These are phyloP conservation scores for Clarireedia sp. DNA, from an alignment of 2,329 filamentous ascomycete genomes.

Conservation along the genomic window DNA sequence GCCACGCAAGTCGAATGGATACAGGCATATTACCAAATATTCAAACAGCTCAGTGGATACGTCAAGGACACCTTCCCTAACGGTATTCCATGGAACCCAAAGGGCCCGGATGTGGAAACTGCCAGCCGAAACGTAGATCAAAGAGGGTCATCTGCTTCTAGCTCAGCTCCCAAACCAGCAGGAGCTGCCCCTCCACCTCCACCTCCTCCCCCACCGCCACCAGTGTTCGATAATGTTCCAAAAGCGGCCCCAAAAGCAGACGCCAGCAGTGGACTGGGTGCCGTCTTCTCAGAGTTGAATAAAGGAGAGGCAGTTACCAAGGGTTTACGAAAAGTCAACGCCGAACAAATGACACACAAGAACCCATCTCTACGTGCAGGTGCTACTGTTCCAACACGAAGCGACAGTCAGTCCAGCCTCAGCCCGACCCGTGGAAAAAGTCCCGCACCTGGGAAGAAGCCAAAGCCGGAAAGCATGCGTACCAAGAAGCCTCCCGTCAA, in stretches of 20 bases:
- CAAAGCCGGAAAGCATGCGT: constrained; percentile 79
- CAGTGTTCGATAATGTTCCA: constrained; percentile 44
- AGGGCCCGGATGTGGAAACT: constrained; percentile 65
- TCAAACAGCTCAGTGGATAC: constrained; percentile 75
- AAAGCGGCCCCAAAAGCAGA: constrained; percentile 41
- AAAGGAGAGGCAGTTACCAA: constrained; percentile 82
- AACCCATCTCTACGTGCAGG: constrained; percentile 77
- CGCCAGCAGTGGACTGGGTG: constrained; percentile 58
- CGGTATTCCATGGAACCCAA: constrained; percentile 80
- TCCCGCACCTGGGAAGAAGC: constrained; percentile 79
- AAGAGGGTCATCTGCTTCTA: constrained; percentile 45
- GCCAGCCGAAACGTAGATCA: constrained; percentile 53
- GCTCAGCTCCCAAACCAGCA: constrained; percentile 42
- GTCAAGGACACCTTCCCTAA: constrained; percentile 74
- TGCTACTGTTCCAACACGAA: constrained; percentile 58
- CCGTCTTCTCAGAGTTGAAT: constrained; percentile 89
- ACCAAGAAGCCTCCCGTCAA: constrained; percentile 73
- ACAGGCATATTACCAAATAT: constrained; percentile 84
- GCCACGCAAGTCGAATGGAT: constrained; percentile 79
- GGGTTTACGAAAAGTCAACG: constrained; percentile 86
- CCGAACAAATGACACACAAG: constrained; percentile 96
- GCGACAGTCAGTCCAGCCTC: constrained; percentile 43
- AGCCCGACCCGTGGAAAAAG: constrained; percentile 62
- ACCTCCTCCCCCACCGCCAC: constrained; percentile 53
- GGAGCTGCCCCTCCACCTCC: constrained; percentile 39